Evolutionary conservation across 441 rosid genomes (phyloP).

Genomic region (Pelargonium australe): DNA sequence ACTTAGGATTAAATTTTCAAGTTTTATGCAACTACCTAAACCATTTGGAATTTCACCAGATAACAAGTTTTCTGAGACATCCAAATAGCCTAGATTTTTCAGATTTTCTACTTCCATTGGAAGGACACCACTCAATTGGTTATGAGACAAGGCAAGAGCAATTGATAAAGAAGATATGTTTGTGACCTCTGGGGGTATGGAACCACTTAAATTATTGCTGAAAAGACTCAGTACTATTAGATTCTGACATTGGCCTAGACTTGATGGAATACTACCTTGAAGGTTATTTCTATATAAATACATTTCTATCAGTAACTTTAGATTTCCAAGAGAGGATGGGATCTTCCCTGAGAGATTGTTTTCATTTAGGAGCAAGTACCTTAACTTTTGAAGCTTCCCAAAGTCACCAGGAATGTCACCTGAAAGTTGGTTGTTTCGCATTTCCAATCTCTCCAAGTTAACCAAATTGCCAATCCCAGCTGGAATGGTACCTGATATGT

Average conservation of each 20-base stretch:
- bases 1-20: conserved; percentile 17
- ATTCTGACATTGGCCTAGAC: conserved; percentile 10
- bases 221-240: conserved; percentile 6
- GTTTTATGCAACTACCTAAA: conserved; percentile 12
- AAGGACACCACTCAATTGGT: conserved; percentile 16
- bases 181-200: conserved; percentile 14
- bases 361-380: background rate
- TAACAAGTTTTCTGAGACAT: conserved; percentile 18
- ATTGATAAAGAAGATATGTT: conserved; percentile 1
- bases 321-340: conserved; percentile 21
- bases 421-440: conserved; percentile 4
- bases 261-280: conserved; percentile 16
- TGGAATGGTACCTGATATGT: conserved; percentile 17
- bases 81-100: background rate
- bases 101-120: conserved; percentile 16
- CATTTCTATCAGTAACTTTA: background rate
- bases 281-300: conserved; percentile 6
- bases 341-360: conserved; percentile 16
- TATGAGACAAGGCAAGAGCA: background rate
- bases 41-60: conserved; percentile 23
- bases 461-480: conserved; percentile 12
- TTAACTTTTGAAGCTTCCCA: conserved; percentile 9
- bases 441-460: background rate
- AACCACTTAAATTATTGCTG: conserved; percentile 16
- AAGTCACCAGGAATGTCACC: conserved; percentile 12